Percentiles rank a stretch among this genome's conserved stretches.
phyloP scores from a whole-genome alignment of 2,329 filamentous ascomycete genomes.

The Lecanicillium sp. region DNA sequence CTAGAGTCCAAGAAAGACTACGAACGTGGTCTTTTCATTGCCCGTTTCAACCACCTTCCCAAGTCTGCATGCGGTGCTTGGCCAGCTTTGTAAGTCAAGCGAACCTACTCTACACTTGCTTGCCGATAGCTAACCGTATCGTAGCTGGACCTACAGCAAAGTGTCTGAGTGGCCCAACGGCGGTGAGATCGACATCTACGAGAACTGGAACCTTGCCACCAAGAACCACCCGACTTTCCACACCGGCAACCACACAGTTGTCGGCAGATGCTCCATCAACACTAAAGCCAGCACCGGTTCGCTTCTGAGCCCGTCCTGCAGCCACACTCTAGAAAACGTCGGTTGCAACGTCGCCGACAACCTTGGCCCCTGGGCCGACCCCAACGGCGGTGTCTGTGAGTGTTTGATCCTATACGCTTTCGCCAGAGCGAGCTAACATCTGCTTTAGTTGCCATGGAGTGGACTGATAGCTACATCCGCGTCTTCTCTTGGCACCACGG shows the following conservation, averaged over 20 bases:
- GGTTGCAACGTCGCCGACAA: constrained; percentile 37
- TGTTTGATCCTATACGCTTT: constrained; percentile 29
- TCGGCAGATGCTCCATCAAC: constrained; percentile 32
- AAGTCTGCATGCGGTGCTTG: constrained; percentile 60
- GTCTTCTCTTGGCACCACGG: constrained; percentile 59
- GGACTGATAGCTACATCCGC: constrained; percentile 54
- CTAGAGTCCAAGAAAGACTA: constrained; percentile 58
- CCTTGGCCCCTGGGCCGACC: constrained; percentile 32
- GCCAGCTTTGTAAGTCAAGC: constrained; percentile 55
- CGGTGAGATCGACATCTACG: constrained; percentile 64
- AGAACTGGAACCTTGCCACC: constrained; percentile 53
- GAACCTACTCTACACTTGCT: not conserved
- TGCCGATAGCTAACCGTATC: not conserved
- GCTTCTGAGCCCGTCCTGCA: not conserved
- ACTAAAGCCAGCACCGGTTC: constrained; percentile 25
- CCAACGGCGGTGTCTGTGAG: constrained; percentile 35
- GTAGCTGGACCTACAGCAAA: constrained; percentile 42
- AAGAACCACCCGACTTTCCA: constrained; percentile 55
- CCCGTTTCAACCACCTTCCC: constrained; percentile 65
- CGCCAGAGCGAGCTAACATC: constrained; percentile 28
- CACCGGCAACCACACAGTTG: constrained; percentile 31
- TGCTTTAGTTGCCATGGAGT: constrained; percentile 51
- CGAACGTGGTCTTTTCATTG: constrained; percentile 61
- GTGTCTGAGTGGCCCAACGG: constrained; percentile 49
- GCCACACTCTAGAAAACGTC: constrained; percentile 25